Evolutionary conservation across 495 filamentous ascomycete species (phyloP).

Genomic region (Aspergillus conjunctus): DNA sequence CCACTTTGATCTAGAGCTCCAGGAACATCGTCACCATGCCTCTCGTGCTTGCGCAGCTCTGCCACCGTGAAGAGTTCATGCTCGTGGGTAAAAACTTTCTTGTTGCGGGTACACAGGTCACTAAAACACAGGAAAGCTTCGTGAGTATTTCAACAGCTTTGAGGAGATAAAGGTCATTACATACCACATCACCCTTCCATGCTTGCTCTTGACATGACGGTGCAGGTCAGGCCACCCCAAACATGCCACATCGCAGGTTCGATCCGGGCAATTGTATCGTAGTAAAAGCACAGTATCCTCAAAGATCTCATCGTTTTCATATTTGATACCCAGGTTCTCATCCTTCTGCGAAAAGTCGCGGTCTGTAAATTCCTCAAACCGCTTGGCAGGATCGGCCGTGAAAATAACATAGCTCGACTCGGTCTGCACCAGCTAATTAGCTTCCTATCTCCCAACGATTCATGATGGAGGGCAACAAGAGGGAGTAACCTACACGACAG

Average conservation of each 20-base stretch:
- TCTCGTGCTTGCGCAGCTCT: conserved; percentile 84
- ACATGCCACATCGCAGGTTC: conserved; percentile 83
- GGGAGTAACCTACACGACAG: conserved; percentile 68
- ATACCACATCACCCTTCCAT: conserved; percentile 87
- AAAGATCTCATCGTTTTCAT: conserved; percentile 81
- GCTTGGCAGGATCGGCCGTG: conserved; percentile 77
- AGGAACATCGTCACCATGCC: conserved; percentile 85
- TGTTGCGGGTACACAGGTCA: conserved; percentile 90
- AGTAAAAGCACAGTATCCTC: conserved; percentile 85
- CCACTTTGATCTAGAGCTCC: conserved; percentile 91
- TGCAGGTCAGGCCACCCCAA: conserved; percentile 93
- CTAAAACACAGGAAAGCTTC: conserved; percentile 27
- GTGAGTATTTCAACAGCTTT: conserved; percentile 10
- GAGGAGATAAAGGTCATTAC: conserved; percentile 25
- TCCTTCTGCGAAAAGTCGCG: conserved; percentile 73
- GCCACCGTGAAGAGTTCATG: conserved; percentile 88
- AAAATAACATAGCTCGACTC: conserved; percentile 85
- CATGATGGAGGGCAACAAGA: background rate
- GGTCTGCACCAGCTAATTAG: conserved; percentile 51
- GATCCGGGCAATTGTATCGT: conserved; percentile 93
- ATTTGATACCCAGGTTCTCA: conserved; percentile 84
- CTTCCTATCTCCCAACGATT: background rate
- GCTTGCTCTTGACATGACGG: conserved; percentile 78
- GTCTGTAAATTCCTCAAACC: conserved; percentile 77
- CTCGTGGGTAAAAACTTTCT: conserved; percentile 98